These are phyloP conservation scores for Penicillium riverlandense DNA, from an alignment of 495 filamentous ascomycete species.

Conservation along the genomic window DNA sequence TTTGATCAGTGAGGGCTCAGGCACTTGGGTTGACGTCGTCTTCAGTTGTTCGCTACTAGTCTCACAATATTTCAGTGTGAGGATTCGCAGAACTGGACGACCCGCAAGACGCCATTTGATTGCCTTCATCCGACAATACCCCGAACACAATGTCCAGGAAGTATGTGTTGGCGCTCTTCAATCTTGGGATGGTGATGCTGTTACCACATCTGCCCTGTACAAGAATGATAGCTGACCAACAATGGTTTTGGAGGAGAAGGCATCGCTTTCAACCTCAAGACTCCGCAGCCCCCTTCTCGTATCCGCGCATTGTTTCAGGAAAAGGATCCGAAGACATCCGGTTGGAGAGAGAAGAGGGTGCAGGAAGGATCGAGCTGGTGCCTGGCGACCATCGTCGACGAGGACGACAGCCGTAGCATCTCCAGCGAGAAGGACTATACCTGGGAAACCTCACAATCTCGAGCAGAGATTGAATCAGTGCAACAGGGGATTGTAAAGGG, in stretches of 20 bases:
- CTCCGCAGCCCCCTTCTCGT: conserved; percentile 53
- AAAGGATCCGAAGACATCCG: conserved; percentile 19
- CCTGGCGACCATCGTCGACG: conserved; percentile 33
- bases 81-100: conserved; percentile 11
- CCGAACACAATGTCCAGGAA: conserved; percentile 58
- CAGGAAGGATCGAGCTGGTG: conserved; percentile 79
- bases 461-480: conserved; percentile 30
- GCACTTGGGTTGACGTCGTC: conserved; percentile 2
- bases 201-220: conserved; percentile 14
- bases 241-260: conserved; percentile 82
- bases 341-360: conserved; percentile 39
- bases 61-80: conserved; percentile 27
- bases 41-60: conserved; percentile 11
- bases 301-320: conserved; percentile 31
- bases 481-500: conserved; percentile 28
- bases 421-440: conserved; percentile 79
- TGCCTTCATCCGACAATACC: conserved; percentile 75
- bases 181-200: conserved; percentile 9
- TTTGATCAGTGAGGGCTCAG: conserved; percentile 67
- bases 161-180: conserved; percentile 39
- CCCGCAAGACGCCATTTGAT: conserved; percentile 7
- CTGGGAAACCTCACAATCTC: conserved; percentile 46
- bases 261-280: conserved; percentile 67
- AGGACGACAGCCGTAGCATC: conserved; percentile 30
- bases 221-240: conserved; percentile 46